Base-by-base conservation (phyloP, 2,329 filamentous ascomycete genomes). In the Trichoderma atrobrunneum region DNA sequence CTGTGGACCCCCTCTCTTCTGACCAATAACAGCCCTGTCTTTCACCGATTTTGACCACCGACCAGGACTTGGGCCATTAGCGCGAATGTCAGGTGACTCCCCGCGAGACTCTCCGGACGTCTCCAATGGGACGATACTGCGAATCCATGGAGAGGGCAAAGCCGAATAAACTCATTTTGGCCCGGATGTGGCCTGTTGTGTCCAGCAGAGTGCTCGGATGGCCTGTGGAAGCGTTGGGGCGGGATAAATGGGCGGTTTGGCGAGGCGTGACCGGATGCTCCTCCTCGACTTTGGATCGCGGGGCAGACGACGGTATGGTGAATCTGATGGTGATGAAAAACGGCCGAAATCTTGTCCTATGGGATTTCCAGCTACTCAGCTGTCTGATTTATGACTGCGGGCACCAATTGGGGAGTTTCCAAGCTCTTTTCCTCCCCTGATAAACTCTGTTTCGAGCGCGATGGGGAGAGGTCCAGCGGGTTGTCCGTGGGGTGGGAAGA, bases 1-100 rank as follows among this genome's bases (percentile, higher is more conserved):
- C 64, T 32, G 54, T 21, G 30, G 32, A 70, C 60, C 74, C 77
- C 76, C 74, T 69, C 68, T 69, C 71, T 67, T 68, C 66, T 56
- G 72, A 65, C 79, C 79, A 81, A 81, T 81, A 43, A 74, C 36
- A 75, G 64, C 76, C 80, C 74, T 75, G 73, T 72, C 74, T 72
- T 73, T 76, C 78, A 79, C 80, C 80, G 80, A 77, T 75, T 77
- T 77, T 77, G 75, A 77, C 75, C 62, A 70, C 66, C 12, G 39
- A 57, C 57, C 70, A 67, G 39, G 62, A 57, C 59, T 62, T 62
- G 36, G 32, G 18, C 70, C 51, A 54, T 57, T 62, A 65, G 60
- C 24, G 72, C 70, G 28, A 32, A 43, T 60, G 75, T 77, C 76
- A 77, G 73, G 75, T 77, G 76, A 76, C 76, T 69, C 70, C 70